Evolutionary conservation across 1,284 basidiomycete species (phyloP).

Genomic region (Ceratobasidium sp.): DNA sequence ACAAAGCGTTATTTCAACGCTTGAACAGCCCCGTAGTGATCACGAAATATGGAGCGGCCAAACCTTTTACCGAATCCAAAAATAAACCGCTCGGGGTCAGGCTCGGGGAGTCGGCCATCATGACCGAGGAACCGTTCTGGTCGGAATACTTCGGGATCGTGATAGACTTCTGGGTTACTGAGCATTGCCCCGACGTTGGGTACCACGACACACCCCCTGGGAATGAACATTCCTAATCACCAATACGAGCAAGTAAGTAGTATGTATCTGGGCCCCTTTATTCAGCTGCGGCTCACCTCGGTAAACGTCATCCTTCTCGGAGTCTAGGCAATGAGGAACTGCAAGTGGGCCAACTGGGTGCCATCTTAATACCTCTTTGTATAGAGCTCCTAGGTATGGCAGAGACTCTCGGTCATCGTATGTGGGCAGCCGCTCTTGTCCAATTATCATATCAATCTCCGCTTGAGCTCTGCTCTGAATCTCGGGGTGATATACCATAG

Average conservation of each 20-base stretch:
- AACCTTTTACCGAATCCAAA: slow-evolving; percentile 32
- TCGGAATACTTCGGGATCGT: slow-evolving; percentile 26
- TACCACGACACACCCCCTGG: slow-evolving; percentile 24
- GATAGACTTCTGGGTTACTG: slow-evolving; percentile 29
- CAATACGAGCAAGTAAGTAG: too few relatives aligned
- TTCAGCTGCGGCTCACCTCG: neutral
- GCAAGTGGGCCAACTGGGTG: slow-evolving; percentile 13
- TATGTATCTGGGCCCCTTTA: too few relatives aligned
- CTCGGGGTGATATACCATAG: slow-evolving; percentile 40
- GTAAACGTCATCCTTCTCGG: slow-evolving; percentile 12
- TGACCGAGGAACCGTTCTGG: slow-evolving; percentile 37
- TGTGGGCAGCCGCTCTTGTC: slow-evolving; percentile 30
- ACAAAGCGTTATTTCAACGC: neutral
- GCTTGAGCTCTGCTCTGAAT: slow-evolving; percentile 23
- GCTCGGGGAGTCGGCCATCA: neutral
- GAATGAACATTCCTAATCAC: slow-evolving; percentile 21
- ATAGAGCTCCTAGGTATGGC: slow-evolving; percentile 32
- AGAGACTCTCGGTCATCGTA: slow-evolving; percentile 21
- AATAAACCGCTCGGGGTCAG: neutral
- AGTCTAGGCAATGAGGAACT: neutral
- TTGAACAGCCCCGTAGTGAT: neutral
- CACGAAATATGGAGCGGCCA: neutral
- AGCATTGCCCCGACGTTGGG: slow-evolving; percentile 36
- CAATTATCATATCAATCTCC: slow-evolving; percentile 35
- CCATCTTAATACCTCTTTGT: slow-evolving; percentile 37